A percentile compares a stretch with the other conserved stretches of the same genome.
Conservation (phyloP, 805 yeast genomes). For the Metschnikowia hibisci region DNA sequence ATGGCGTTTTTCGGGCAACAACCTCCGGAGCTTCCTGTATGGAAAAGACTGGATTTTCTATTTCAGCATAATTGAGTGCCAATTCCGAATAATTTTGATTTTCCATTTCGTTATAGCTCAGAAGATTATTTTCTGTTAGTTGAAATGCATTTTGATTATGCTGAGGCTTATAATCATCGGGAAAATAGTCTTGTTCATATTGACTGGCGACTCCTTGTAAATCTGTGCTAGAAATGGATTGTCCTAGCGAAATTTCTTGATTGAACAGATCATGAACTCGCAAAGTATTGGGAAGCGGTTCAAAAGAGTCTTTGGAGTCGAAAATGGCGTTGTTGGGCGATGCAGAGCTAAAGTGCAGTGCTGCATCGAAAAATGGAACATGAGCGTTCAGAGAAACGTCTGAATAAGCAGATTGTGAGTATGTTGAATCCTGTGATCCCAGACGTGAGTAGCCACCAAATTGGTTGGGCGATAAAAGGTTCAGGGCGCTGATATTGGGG, state of each 20-base stretch:
- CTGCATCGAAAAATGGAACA: slow-evolving; percentile 36
- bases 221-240: slow-evolving; percentile 35
- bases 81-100: background rate
- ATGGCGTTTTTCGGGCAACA: slow-evolving; percentile 46
- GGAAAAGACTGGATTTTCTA: slow-evolving; percentile 9
- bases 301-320: slow-evolving; percentile 3
- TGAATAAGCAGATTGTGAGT: slow-evolving; percentile 26
- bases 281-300: background rate
- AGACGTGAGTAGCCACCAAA: slow-evolving; percentile 10
- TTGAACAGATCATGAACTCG: slow-evolving; percentile 23
- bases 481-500: slow-evolving; percentile 13
- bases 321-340: slow-evolving; percentile 1
- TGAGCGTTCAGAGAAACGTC: slow-evolving; percentile 37
- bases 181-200: background rate
- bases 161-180: background rate
- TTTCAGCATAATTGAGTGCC: background rate
- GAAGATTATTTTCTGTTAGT: slow-evolving; percentile 19
- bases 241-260: slow-evolving; percentile 37
- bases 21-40: slow-evolving; percentile 25
- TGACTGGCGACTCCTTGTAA: slow-evolving; percentile 14
- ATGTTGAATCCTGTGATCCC: slow-evolving; percentile 11
- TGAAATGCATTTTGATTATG: background rate
- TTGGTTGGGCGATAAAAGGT: slow-evolving; percentile 18
- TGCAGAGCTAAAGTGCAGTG: slow-evolving; percentile 26
- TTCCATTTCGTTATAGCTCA: slow-evolving; percentile 15